Evolutionary conservation across 2,329 filamentous ascomycete genomes (phyloP).

Genomic region (Xylaria multiplex): DNA sequence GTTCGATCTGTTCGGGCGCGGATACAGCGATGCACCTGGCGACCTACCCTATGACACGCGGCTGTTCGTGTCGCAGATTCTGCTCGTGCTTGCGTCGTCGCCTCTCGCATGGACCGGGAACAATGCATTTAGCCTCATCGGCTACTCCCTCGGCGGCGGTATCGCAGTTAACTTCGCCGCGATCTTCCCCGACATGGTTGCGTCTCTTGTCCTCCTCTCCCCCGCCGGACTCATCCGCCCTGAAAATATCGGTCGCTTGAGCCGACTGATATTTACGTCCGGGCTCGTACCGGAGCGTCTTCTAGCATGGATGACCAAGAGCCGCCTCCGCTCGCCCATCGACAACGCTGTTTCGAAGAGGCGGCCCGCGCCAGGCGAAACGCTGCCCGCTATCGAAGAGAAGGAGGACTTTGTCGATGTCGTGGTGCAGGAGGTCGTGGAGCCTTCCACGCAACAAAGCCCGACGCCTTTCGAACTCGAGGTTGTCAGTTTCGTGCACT

Average conservation of each 20-base stretch:
- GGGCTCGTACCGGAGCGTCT: slow-evolving; percentile 64
- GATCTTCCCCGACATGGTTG: slow-evolving; percentile 75
- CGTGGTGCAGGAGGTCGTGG: slow-evolving; percentile 56
- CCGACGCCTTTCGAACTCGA: slow-evolving; percentile 56
- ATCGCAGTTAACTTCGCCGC: slow-evolving; percentile 79
- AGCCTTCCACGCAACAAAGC: slow-evolving; percentile 40
- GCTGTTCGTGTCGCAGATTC: slow-evolving; percentile 77
- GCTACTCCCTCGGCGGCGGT: slow-evolving; percentile 85
- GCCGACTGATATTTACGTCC: slow-evolving; percentile 64
- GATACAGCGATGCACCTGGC: slow-evolving; percentile 71
- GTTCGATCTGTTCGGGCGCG: slow-evolving; percentile 77
- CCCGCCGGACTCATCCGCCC: slow-evolving; percentile 77
- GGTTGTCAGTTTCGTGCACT: slow-evolving; percentile 64
- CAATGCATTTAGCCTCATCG: slow-evolving; percentile 71
- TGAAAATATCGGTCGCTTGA: slow-evolving; percentile 61
- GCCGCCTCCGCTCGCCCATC: slow-evolving; percentile 62
- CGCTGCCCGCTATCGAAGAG: slow-evolving; percentile 34
- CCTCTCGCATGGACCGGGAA: slow-evolving; percentile 72
- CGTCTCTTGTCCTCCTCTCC: slow-evolving; percentile 78
- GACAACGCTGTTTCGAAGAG: slow-evolving; percentile 51
- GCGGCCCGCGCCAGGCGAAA: slow-evolving; percentile 31
- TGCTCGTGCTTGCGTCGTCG: slow-evolving; percentile 76
- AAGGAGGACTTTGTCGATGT: slow-evolving; percentile 53
- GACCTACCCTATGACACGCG: slow-evolving; percentile 77
- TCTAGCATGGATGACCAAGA: slow-evolving; percentile 59